Base-by-base conservation (phyloP, 371 early-diverging fungal species). In the Actinomortierella ambigua region DNA sequence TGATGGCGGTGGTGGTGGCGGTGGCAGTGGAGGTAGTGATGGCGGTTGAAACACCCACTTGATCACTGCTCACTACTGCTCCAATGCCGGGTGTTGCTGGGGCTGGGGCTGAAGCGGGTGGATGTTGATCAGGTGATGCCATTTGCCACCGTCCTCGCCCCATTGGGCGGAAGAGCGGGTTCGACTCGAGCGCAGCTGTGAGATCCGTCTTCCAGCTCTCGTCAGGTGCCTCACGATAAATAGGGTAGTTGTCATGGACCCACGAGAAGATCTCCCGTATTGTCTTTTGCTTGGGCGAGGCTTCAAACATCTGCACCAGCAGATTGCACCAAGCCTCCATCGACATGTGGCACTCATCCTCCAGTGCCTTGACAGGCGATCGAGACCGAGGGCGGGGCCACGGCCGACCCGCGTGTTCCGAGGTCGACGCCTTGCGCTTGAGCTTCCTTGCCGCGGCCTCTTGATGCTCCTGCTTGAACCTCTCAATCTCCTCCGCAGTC, bases 111-210 rank as follows among this genome's bases (percentile, higher is more conserved):
- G 34, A 11, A 11, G 34, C 34, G 11, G 34, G 34, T 6, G 34
- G 34, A 4, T 34, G 34, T 11, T 34, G 34, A 34, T 34, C 34
- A 34, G 34, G 34, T 34, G 34, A 34, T n/a, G 63, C 70, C 69
- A 76, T 66, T 46, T 76, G 69, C 76, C 76, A 76, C 43, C 76
- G 66, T 7, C 76, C 76, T 46, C 76, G 69, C 14, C 76, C 76
- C 76, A 76, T 76, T 7, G 70, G 66, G 50, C 57, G 61, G 51
- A 76, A 76, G 17, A 69, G 48, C 0, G 76, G 69, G 49, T 76
- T 76, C 8, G 76, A 76, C 27, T 76, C 76, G 9, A 76, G 57
- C 5, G 76, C 76, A 2, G 66, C 65, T 28, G 69, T 63, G 54
- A 76, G 27, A 27, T 69, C 76, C 9, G 62, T 65, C 53, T 76